Evolutionary conservation across 331 rosid genomes (phyloP).

Genomic region (Telfairia occidentalis): DNA sequence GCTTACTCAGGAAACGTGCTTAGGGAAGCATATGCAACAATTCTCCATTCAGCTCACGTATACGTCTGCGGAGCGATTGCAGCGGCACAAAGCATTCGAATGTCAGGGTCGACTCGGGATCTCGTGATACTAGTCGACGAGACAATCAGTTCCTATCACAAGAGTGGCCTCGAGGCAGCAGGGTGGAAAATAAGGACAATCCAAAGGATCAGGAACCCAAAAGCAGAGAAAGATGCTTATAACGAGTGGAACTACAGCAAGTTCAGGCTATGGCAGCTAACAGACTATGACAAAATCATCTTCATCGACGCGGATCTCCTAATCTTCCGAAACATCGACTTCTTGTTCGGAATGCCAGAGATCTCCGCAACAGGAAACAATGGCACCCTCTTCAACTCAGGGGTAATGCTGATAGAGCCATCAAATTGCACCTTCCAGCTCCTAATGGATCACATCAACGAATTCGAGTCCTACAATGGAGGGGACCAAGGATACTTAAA

Average conservation of each 20-base stretch:
- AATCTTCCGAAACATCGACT: slow-evolving; percentile 67
- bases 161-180: slow-evolving; percentile 80
- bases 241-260: slow-evolving; percentile 98
- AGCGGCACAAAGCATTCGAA: slow-evolving; percentile 83
- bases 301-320: slow-evolving; percentile 87
- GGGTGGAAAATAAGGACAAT: slow-evolving; percentile 89
- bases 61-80: slow-evolving; percentile 96
- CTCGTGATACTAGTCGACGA: slow-evolving; percentile 87
- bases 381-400: slow-evolving; percentile 81
- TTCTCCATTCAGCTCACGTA: slow-evolving; percentile 84
- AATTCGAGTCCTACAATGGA: slow-evolving; percentile 83
- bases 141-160: slow-evolving; percentile 64
- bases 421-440: slow-evolving; percentile 83
- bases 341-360: slow-evolving; percentile 78
- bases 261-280: slow-evolving; percentile 84
- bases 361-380: slow-evolving; percentile 87
- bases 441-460: slow-evolving; percentile 66
- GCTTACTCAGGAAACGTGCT: slow-evolving; percentile 41
- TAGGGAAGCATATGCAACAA: slow-evolving; percentile 87
- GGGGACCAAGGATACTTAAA: slow-evolving; percentile 94
- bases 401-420: slow-evolving; percentile 88
- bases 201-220: slow-evolving; percentile 75
- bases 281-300: slow-evolving; percentile 84
- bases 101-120: slow-evolving; percentile 81
- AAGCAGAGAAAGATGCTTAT: slow-evolving; percentile 89